phyloP scores from a whole-genome alignment of 164 flowering plant genomes.

The Vitis rupestris region DNA sequence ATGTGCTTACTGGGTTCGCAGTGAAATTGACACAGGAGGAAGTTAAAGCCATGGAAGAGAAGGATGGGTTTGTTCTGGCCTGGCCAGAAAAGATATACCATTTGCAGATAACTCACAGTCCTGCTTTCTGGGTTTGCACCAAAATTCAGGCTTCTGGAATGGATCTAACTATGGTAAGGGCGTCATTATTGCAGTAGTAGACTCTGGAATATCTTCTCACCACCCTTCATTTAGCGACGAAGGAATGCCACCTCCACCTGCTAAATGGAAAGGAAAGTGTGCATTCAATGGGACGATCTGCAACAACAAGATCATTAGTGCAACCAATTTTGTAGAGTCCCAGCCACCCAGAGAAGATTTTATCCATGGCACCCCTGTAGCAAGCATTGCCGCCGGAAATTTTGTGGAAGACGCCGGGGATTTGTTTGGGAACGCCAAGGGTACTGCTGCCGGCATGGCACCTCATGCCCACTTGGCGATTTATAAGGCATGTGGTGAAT shows the following conservation, averaged over 20 bases:
- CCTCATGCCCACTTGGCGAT: too few species aligned
- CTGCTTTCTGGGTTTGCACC: constrained; percentile 19
- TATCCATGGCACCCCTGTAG: too few species aligned
- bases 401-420: too few species aligned
- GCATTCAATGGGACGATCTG: constrained; percentile 10
- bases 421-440: too few species aligned
- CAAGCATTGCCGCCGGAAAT: too few species aligned
- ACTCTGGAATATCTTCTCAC: constrained; percentile 25
- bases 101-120: too few species aligned
- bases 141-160: constrained; percentile 23
- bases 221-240: constrained; percentile 36
- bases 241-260: constrained; percentile 42
- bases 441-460: too few species aligned
- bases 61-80: not conserved
- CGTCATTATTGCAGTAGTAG: constrained; percentile 11
- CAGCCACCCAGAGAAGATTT: too few species aligned
- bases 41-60: not conserved
- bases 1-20: not conserved
- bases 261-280: constrained; percentile 30
- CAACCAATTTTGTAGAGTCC: constrained; percentile 8
- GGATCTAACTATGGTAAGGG: constrained; percentile 18
- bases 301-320: constrained; percentile 25
- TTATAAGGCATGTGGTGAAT: too few species aligned
- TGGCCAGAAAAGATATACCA: not conserved
- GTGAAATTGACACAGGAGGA: not conserved